These are phyloP conservation scores for Puccinia horiana DNA, from an alignment of 1,284 basidiomycete genomes.

Conservation along the genomic window DNA sequence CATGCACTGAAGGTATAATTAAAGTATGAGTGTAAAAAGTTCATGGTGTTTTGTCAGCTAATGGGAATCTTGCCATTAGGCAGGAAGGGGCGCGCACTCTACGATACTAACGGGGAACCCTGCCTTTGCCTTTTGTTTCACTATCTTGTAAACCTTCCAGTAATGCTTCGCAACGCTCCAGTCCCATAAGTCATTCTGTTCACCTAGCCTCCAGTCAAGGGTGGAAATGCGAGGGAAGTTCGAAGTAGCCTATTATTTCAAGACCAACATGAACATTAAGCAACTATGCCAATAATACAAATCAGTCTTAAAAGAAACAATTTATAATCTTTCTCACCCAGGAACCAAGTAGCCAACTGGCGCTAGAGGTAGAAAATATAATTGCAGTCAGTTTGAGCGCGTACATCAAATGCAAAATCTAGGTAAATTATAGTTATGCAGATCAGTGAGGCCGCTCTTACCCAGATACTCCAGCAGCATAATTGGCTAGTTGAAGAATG, in stretches of 20 bases:
- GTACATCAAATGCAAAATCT: background rate
- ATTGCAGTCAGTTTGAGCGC: background rate
- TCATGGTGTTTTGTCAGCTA: background rate
- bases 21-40: background rate
- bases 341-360: slow-evolving; percentile 36
- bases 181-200: slow-evolving; percentile 32
- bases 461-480: slow-evolving; percentile 41
- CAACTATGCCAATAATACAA: background rate
- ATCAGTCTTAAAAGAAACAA: background rate
- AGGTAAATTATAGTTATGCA: background rate
- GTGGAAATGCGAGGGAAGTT: slow-evolving; percentile 36
- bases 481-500: slow-evolving; percentile 42
- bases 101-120: slow-evolving; percentile 41
- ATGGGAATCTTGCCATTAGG: background rate
- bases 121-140: slow-evolving; percentile 35
- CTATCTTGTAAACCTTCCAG: slow-evolving; percentile 23
- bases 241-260: slow-evolving; percentile 26
- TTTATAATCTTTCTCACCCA: slow-evolving; percentile 20
- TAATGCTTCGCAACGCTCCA: slow-evolving; percentile 36
- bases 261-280: background rate
- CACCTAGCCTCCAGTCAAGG: slow-evolving; percentile 25
- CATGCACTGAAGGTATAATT: slow-evolving; percentile 22
- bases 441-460: background rate
- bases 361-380: background rate
- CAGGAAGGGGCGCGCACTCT: slow-evolving; percentile 27